Conservation (phyloP, 78 protist genomes). For the Guillardia theta region DNA sequence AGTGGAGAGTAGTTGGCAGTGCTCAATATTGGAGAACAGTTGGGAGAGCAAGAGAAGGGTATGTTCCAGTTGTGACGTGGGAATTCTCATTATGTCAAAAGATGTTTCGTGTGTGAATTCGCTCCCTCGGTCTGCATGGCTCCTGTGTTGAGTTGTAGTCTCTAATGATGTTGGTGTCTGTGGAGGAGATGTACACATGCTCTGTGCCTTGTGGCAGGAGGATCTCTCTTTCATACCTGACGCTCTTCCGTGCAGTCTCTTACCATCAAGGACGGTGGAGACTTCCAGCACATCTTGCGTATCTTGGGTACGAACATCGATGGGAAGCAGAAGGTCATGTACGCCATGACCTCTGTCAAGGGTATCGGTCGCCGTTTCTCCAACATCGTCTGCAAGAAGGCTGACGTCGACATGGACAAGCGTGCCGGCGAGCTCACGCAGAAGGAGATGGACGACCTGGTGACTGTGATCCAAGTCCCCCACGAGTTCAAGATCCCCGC, state of each 20-base stretch:
- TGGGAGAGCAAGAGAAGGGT: no score
- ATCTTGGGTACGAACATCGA: constrained; percentile 96
- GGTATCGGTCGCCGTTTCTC: constrained; percentile 99
- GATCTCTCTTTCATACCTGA: no score
- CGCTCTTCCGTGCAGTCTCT: neutral
- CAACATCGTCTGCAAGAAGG: constrained; percentile 92
- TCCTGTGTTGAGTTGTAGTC: no score
- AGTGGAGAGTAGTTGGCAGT: no score
- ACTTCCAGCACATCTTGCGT: constrained; percentile 96
- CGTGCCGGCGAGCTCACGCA: constrained; percentile 94
- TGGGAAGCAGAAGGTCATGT: constrained; percentile 86
- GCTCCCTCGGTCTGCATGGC: no score
- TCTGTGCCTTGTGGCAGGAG: no score
- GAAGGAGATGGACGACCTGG: constrained; percentile 93
- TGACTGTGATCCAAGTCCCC: constrained; percentile 95
- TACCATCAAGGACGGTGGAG: constrained; percentile 53
- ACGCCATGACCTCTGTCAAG: constrained; percentile 92
- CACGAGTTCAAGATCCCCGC: constrained; percentile 96
- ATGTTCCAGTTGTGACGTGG: no score
- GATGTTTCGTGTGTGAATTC: no score
- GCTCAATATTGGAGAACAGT: no score
- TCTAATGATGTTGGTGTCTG: no score
- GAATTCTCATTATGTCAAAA: no score
- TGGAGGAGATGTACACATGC: no score
- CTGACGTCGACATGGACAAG: constrained; percentile 89